Percentiles rank a stretch among this genome's conserved stretches.
phyloP scores from a whole-genome alignment of 805 yeast species.

The Kodamaea kaohsiungensis region DNA sequence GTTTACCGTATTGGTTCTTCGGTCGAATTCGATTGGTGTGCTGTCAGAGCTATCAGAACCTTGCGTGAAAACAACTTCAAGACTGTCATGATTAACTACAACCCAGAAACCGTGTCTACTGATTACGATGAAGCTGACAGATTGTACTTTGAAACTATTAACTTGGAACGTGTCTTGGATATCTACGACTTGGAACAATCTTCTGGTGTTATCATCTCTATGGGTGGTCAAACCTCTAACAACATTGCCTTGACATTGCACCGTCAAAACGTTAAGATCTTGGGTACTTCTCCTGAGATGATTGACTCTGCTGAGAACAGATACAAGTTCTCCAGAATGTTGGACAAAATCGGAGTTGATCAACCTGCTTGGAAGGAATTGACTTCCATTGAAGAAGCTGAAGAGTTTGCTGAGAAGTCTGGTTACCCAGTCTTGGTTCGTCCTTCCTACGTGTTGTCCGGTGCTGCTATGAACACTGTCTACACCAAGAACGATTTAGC shows the following conservation, averaged over 20 bases:
- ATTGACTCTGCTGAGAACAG: conserved; percentile 98
- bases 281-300: conserved; percentile 98
- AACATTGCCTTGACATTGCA: conserved; percentile 91
- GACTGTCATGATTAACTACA: conserved; percentile 96
- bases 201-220: conserved; percentile 88
- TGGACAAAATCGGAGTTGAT: conserved; percentile 94
- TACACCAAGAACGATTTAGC: conserved; percentile 87
- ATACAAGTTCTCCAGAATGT: conserved; percentile 96
- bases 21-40: conserved; percentile 99
- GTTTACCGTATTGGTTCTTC: conserved; percentile 98
- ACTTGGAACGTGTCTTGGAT: conserved; percentile 90
- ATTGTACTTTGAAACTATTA: conserved; percentile 92
- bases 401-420: conserved; percentile 85
- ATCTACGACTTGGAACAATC: conserved; percentile 91
- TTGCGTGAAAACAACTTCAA: conserved; percentile 81
- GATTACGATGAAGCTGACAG: conserved; percentile 98
- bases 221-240: conserved; percentile 99
- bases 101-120: conserved; percentile 98
- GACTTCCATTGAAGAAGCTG: conserved; percentile 91
- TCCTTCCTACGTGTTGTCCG: conserved; percentile 95
- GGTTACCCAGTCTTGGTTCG: conserved; percentile 94
- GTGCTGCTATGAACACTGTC: conserved; percentile 99
- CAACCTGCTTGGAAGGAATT: conserved; percentile 99
- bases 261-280: conserved; percentile 90
- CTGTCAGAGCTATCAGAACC: conserved; percentile 94